Base-by-base conservation (phyloP, 805 yeast genomes). In the Spathaspora arborariae region DNA sequence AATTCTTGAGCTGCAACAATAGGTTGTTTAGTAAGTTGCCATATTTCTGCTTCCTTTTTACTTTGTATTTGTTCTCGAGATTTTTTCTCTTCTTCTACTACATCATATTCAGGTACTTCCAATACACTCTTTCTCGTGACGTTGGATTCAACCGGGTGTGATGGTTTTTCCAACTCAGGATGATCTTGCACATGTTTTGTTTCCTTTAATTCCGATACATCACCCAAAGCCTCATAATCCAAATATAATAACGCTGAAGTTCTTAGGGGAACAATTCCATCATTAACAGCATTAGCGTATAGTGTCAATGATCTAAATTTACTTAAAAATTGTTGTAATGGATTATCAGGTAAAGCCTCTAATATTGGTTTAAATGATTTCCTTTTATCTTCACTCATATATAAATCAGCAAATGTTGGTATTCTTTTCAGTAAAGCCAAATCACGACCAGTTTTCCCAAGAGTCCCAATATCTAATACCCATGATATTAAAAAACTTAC, bases 391-490 rank as follows among this genome's bases (percentile, higher is more conserved):
- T 44, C 44, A 37, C 10, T 22, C 37, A 42, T 24, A 26, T 48
- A 44, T 41, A 60, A 42, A 41, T 54, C 59, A 35, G 47, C 50
- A 10, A 59, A 43, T 15, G 50, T 56, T 2, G 75, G 71, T 4
- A 65, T 39, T 37, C 58, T 56, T 43, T 64, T 67, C 58, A 62
- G 63, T 24, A 72, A 57, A 5, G 76, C 70, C 46, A 72, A 57
- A 53, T 72, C 78, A 30, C 76, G 58, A 2, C 78, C 78, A 1
- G 76, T 72, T 46, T 66, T 70, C 13, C 78, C 78, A 37, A 72
- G 54, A 1, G 76, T 70, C 5, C 78, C 78, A 21, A 72, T 47
- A 49, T 71, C 76, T 40, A 72, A 56, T 39, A 72, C 67, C 73
- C 74, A 68, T 22, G 68, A 59, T 24, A 72, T 60, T 39, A 63